Evolutionary conservation across 2,329 filamentous ascomycete genomes (phyloP).

Genomic region (Monosporascus sp.): DNA sequence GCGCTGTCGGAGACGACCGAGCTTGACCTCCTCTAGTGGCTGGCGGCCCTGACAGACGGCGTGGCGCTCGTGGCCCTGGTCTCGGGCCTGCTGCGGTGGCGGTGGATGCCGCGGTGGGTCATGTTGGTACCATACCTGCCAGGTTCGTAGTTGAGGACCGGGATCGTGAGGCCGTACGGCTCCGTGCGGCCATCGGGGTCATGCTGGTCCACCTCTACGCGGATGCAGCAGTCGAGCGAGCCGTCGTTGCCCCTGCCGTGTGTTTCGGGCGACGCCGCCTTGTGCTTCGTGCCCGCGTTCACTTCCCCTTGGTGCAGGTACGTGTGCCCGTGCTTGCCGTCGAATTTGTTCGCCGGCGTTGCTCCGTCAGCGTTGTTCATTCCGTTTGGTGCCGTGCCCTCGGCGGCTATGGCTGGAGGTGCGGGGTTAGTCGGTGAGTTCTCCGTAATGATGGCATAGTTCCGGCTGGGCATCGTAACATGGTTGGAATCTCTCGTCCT

Average conservation of each 20-base stretch:
- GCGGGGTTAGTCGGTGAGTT: slow-evolving; percentile 60
- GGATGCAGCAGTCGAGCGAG: slow-evolving; percentile 74
- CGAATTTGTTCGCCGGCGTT: slow-evolving; percentile 14
- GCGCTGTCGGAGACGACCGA: not conserved
- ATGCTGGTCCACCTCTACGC: slow-evolving; percentile 81
- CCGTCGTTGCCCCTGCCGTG: slow-evolving; percentile 52
- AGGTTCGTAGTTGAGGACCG: slow-evolving; percentile 45
- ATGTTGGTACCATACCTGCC: slow-evolving; percentile 22
- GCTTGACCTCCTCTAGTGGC: not conserved
- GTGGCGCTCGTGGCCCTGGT: slow-evolving; percentile 12
- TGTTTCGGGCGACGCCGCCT: slow-evolving; percentile 54
- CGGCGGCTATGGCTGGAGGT: slow-evolving; percentile 12
- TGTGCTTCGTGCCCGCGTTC: slow-evolving; percentile 72
- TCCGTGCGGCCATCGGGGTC: slow-evolving; percentile 74
- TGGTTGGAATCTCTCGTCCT: slow-evolving; percentile 74
- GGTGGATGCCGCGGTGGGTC: slow-evolving; percentile 14
- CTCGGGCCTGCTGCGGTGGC: slow-evolving; percentile 20
- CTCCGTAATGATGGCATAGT: slow-evolving; percentile 87
- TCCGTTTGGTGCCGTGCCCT: slow-evolving; percentile 4
- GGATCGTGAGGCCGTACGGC: slow-evolving; percentile 82
- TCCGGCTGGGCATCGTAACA: slow-evolving; percentile 86
- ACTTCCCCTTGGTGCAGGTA: slow-evolving; percentile 72
- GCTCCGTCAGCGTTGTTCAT: slow-evolving; percentile 5
- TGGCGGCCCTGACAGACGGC: not conserved
- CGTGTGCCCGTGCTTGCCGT: slow-evolving; percentile 60